Conservation (phyloP, 768 basidiomycete species). For the Mycena pura region DNA sequence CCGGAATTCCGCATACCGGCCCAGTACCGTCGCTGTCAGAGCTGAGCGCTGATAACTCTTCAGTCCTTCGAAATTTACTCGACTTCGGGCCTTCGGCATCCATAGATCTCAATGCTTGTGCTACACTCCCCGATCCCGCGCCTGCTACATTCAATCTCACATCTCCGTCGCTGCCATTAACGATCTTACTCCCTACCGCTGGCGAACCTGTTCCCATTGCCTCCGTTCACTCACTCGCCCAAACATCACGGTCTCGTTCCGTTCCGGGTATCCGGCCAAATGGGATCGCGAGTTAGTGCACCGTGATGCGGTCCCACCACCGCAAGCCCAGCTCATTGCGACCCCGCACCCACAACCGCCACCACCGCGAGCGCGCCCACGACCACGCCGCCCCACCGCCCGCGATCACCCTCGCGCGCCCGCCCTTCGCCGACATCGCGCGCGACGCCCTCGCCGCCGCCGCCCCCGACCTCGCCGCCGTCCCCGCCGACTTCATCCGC, state of each 20-base stretch:
- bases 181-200: constrained; percentile 54
- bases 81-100: constrained; percentile 35
- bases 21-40: constrained; percentile 64
- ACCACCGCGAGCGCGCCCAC: not conserved
- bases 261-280: no score
- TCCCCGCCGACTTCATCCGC: constrained; percentile 60
- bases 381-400: constrained; percentile 40
- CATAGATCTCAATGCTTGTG: constrained; percentile 56
- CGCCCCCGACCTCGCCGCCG: constrained; percentile 54
- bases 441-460: constrained; percentile 54
- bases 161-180: constrained; percentile 66
- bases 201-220: constrained; percentile 53
- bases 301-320: no score
- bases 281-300: no score
- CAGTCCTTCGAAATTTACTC: constrained; percentile 55
- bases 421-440: constrained; percentile 54
- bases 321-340: no score
- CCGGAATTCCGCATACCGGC: constrained; percentile 62
- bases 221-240: constrained; percentile 66
- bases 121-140: constrained; percentile 64
- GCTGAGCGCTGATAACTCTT: constrained; percentile 66
- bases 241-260: constrained; percentile 68
- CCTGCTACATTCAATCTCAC: constrained; percentile 57
- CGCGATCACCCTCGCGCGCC: constrained; percentile 60
- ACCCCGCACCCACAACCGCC: not conserved